Evolutionary conservation across 768 basidiomycete species (phyloP).

Genomic region (Macrolepiota dolichaula): DNA sequence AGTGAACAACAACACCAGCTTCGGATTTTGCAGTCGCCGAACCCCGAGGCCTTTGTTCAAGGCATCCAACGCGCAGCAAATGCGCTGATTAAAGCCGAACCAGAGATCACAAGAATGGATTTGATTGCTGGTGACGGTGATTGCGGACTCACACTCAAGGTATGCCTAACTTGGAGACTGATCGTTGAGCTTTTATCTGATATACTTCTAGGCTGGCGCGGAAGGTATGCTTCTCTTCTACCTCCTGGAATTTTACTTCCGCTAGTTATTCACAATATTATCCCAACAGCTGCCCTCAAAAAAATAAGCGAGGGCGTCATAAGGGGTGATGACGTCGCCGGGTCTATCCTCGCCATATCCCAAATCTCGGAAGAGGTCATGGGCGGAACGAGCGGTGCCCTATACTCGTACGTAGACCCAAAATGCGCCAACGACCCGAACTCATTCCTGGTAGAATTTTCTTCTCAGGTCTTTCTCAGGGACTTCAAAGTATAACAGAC

Average conservation of each 20-base stretch:
- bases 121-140: conserved; percentile 89
- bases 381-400: conserved; percentile 89
- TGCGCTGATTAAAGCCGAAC: conserved; percentile 72
- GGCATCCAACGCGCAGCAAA: conserved; percentile 59
- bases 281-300: conserved; percentile 54
- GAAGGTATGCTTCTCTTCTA: conserved; percentile 39
- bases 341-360: conserved; percentile 64
- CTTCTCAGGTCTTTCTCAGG: conserved; percentile 83
- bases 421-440: background rate
- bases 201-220: conserved; percentile 53
- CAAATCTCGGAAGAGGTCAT: conserved; percentile 78
- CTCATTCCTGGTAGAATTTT: conserved; percentile 61
- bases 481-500: conserved; percentile 42
- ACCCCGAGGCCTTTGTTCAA: conserved; percentile 48
- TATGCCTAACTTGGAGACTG: conserved; percentile 10
- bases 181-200: background rate
- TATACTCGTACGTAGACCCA: conserved; percentile 71
- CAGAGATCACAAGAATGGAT: conserved; percentile 90
- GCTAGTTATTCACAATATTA: background rate
- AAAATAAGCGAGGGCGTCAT: conserved; percentile 54
- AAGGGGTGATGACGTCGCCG: conserved; percentile 60
- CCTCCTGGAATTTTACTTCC: background rate
- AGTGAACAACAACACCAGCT: conserved; percentile 11
- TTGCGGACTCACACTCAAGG: conserved; percentile 52
- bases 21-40: conserved; percentile 24